These are phyloP conservation scores for Fagus crenata DNA, from an alignment of 306 rosid genomes.

Conservation along the genomic window DNA sequence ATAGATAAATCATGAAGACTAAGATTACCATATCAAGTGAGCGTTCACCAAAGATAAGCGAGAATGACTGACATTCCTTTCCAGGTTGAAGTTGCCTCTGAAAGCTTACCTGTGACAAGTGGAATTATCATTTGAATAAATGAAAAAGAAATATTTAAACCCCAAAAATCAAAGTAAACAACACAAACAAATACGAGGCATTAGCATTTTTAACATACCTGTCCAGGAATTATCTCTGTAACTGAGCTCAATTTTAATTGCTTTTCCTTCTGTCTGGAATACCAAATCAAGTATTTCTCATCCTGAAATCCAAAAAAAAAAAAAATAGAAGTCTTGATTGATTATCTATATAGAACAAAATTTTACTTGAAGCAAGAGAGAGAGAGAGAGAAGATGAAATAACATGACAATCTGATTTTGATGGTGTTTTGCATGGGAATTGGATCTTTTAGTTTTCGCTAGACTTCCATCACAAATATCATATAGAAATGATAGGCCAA, in stretches of 20 bases:
- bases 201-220: constrained; percentile 47
- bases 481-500: too few species aligned
- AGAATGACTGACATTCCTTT: constrained; percentile 69
- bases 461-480: too few species aligned
- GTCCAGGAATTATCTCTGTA: constrained; percentile 63
- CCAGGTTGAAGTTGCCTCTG: constrained; percentile 57
- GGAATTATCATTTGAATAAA: constrained; percentile 29
- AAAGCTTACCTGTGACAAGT: constrained; percentile 54
- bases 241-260: constrained; percentile 65
- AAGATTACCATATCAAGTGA: constrained; percentile 73
- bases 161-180: neutral
- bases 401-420: neutral
- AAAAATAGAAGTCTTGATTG: constrained; percentile 13
- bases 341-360: neutral
- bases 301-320: constrained; percentile 55
- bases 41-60: constrained; percentile 69
- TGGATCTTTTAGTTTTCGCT: neutral
- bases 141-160: constrained; percentile 22
- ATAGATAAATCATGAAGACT: constrained; percentile 3
- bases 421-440: neutral
- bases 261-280: constrained; percentile 71
- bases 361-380: neutral
- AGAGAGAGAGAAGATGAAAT: neutral
- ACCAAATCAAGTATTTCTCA: constrained; percentile 80
- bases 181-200: constrained; percentile 5